These are phyloP conservation scores for Arthrocladium fulminans DNA, from an alignment of 2,329 filamentous ascomycete genomes.

Conservation along the genomic window DNA sequence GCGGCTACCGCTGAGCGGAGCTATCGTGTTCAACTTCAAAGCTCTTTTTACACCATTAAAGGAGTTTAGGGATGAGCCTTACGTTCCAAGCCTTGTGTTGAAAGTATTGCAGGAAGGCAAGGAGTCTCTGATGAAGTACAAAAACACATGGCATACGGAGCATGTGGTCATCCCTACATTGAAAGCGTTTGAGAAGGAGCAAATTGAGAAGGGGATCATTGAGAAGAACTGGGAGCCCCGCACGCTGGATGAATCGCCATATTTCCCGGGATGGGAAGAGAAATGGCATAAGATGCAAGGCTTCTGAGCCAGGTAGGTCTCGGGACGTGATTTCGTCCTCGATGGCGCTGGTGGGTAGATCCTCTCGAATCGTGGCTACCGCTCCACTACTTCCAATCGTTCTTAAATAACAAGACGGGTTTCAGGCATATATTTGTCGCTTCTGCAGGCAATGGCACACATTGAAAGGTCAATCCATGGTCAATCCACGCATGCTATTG, in stretches of 20 bases:
- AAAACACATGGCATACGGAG: constrained; percentile 71
- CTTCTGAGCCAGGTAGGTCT: constrained; percentile 34
- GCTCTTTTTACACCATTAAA: constrained; percentile 68
- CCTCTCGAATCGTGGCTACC: no score
- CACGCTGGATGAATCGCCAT: constrained; percentile 68
- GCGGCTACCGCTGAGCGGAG: constrained; percentile 65
- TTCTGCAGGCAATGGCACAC: not conserved
- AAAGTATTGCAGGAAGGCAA: constrained; percentile 66
- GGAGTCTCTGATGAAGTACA: constrained; percentile 64
- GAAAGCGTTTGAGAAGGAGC: constrained; percentile 55
- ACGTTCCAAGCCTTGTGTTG: constrained; percentile 58
- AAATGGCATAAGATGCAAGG: constrained; percentile 62
- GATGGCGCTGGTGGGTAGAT: not conserved
- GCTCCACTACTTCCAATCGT: not conserved
- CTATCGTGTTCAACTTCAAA: constrained; percentile 81
- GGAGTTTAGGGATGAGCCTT: constrained; percentile 63
- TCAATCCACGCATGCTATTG: not conserved
- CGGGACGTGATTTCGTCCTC: not conserved
- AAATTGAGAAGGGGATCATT: constrained; percentile 54
- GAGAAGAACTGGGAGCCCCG: constrained; percentile 54
- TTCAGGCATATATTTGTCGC: not conserved
- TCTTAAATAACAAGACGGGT: not conserved
- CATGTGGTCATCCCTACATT: constrained; percentile 60
- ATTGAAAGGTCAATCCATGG: not conserved
- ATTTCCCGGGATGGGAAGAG: constrained; percentile 65